These are phyloP conservation scores for Cardamine occulta DNA, from an alignment of 345 rosid species.

Conservation along the genomic window DNA sequence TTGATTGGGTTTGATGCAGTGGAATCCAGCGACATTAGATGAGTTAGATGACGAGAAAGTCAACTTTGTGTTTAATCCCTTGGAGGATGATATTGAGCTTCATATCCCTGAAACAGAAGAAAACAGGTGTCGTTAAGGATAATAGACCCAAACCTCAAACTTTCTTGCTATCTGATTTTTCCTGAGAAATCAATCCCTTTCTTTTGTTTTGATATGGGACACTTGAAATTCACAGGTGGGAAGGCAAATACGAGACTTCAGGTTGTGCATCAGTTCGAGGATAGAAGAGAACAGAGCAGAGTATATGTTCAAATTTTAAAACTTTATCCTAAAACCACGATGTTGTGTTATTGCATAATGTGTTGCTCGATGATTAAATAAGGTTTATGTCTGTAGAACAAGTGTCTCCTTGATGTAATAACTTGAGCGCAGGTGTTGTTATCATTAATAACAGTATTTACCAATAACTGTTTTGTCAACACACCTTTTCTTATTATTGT, in stretches of 20 bases:
- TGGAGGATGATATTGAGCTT: conserved; percentile 67
- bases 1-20: conserved; percentile 50
- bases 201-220: background rate
- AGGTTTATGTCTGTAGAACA: conserved; percentile 12
- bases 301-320: background rate
- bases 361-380: conserved; percentile 21
- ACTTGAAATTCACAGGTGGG: conserved; percentile 63
- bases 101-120: conserved; percentile 69
- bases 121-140: conserved; percentile 52
- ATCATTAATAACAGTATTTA: background rate
- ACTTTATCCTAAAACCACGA: conserved; percentile 7
- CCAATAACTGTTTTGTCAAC: background rate
- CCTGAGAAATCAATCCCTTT: background rate
- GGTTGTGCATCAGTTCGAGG: conserved; percentile 47
- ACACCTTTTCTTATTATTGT: conserved; percentile 2
- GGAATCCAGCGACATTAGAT: conserved; percentile 71
- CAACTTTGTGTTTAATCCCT: conserved; percentile 65
- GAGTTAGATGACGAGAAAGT: conserved; percentile 62
- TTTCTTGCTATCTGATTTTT: background rate
- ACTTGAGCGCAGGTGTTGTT: background rate
- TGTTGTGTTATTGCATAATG: conserved; percentile 11
- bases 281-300: conserved; percentile 24
- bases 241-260: conserved; percentile 71
- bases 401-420: background rate
- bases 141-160: background rate